Evolutionary conservation across 2,329 filamentous ascomycete species (phyloP).

Genomic region (Grosmannia clavigera): DNA sequence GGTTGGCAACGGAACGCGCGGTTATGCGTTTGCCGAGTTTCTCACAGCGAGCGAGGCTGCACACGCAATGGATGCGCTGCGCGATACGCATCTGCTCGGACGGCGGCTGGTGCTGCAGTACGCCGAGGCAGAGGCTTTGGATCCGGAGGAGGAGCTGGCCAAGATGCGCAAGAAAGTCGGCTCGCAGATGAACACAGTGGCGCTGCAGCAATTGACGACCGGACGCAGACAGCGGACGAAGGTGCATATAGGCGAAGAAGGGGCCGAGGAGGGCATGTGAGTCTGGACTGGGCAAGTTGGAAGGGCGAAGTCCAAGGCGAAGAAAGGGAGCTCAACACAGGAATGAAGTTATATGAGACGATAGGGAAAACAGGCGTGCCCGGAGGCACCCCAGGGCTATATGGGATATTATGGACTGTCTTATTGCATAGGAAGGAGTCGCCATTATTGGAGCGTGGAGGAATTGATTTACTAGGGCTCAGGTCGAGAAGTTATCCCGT

Average conservation of each 20-base stretch:
- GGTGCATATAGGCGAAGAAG: slow-evolving; percentile 71
- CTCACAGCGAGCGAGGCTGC: slow-evolving; percentile 62
- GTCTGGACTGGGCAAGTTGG: neutral
- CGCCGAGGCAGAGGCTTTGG: slow-evolving; percentile 74
- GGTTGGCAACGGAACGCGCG: slow-evolving; percentile 76
- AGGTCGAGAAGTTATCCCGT: neutral
- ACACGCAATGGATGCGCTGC: slow-evolving; percentile 82
- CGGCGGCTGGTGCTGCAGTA: slow-evolving; percentile 84
- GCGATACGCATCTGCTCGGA: slow-evolving; percentile 86
- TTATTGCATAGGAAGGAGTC: neutral
- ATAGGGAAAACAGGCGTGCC: slow-evolving; percentile 2
- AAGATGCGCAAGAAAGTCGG: slow-evolving; percentile 96
- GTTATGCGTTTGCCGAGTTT: slow-evolving; percentile 96
- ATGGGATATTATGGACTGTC: slow-evolving; percentile 2
- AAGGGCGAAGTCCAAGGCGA: neutral
- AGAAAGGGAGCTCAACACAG: neutral
- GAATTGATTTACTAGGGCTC: neutral
- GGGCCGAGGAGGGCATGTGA: slow-evolving; percentile 22
- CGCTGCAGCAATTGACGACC: slow-evolving; percentile 76
- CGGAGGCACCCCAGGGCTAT: neutral
- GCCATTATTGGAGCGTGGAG: neutral
- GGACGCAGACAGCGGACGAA: slow-evolving; percentile 60
- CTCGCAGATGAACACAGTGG: slow-evolving; percentile 80
- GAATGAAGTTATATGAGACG: slow-evolving; percentile 17
- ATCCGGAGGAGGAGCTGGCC: slow-evolving; percentile 90